phyloP scores from a whole-genome alignment of 108 stramenopile genomes.

The Pseudonitzschia pungens region DNA sequence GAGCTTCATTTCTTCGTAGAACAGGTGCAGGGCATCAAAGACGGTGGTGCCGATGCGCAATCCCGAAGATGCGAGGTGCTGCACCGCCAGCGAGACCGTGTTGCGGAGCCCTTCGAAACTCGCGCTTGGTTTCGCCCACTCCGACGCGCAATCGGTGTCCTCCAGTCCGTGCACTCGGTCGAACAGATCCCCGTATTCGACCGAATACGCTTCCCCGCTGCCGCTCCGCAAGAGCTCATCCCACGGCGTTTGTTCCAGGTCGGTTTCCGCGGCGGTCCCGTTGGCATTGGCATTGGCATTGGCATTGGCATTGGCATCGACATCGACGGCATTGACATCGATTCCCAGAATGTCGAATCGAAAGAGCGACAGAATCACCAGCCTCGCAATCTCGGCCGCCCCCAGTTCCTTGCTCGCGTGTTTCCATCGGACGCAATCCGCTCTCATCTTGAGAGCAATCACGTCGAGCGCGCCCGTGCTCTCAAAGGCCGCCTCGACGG shows the following conservation, averaged over 20 bases:
- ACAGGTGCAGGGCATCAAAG: slow-evolving; percentile 68
- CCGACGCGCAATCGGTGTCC: not conserved
- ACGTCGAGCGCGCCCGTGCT: not conserved
- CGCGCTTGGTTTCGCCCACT: not conserved
- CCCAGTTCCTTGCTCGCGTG: slow-evolving; percentile 28
- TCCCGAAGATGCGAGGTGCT: slow-evolving; percentile 3
- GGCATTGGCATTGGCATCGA: not conserved
- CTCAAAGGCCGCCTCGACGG: slow-evolving; percentile 53
- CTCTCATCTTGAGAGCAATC: slow-evolving; percentile 47
- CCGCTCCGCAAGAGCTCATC: slow-evolving; percentile 28
- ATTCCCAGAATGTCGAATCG: slow-evolving; percentile 33
- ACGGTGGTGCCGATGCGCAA: slow-evolving; percentile 17
- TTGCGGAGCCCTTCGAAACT: slow-evolving; percentile 17
- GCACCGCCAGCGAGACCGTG: slow-evolving; percentile 14
- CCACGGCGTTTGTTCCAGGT: slow-evolving; percentile 29
- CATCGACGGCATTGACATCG: not conserved
- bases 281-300: not conserved
- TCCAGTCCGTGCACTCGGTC: not conserved
- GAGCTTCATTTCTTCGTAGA: slow-evolving; percentile 78
- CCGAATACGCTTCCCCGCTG: slow-evolving; percentile 15
- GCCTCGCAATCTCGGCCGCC: slow-evolving; percentile 43
- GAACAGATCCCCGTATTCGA: slow-evolving; percentile 28
- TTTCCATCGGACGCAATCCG: slow-evolving; percentile 53
- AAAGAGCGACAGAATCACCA: slow-evolving; percentile 42
- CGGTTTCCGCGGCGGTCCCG: not conserved